These are phyloP conservation scores for Pterocarpus santalinus DNA, from an alignment of 306 rosid species.

Conservation along the genomic window DNA sequence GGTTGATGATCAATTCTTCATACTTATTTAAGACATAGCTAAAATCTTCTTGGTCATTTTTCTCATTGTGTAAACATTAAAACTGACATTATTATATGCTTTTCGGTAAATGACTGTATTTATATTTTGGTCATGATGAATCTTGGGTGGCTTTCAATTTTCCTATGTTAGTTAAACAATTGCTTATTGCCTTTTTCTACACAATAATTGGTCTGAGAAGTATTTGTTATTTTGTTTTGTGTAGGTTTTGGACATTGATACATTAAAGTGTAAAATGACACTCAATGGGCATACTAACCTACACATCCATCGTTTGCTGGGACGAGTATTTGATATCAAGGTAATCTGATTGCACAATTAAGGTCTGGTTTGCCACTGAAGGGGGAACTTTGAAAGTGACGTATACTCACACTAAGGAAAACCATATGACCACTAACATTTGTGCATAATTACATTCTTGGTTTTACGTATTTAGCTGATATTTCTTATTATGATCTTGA, in stretches of 20 bases:
- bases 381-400: slow-evolving; percentile 41
- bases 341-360: slow-evolving; percentile 46
- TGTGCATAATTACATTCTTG: not conserved
- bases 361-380: slow-evolving; percentile 46
- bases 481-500: not conserved
- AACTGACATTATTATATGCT: no score
- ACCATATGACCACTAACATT: slow-evolving; percentile 29
- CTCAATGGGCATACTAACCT: slow-evolving; percentile 49
- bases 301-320: slow-evolving; percentile 62
- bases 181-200: not conserved
- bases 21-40: not conserved
- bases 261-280: slow-evolving; percentile 54
- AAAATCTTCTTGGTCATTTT: not conserved
- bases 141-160: not conserved
- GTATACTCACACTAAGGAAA: slow-evolving; percentile 38
- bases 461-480: not conserved
- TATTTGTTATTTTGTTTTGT: not conserved
- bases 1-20: not conserved
- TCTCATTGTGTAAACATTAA: not conserved
- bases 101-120: not conserved
- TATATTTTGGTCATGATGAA: not conserved
- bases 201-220: not conserved
- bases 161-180: not conserved
- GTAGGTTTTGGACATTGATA: slow-evolving; percentile 62
- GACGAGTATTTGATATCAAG: slow-evolving; percentile 47